Conservation (phyloP, 495 filamentous ascomycete species). For the Lichina pygmaea region DNA sequence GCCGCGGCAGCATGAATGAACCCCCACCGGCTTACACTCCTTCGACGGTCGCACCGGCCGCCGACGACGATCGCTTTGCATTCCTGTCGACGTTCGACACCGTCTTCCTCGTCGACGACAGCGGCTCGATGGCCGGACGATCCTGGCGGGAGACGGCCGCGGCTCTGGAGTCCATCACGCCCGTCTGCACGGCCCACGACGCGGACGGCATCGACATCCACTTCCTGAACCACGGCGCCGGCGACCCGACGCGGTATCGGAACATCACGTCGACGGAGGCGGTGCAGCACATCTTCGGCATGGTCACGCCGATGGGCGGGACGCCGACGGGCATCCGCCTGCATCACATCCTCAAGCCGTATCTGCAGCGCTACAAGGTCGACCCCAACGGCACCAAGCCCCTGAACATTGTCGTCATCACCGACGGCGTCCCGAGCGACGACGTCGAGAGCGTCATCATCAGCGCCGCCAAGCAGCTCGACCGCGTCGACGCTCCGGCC, state of each 20-base stretch:
- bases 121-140: constrained; percentile 53
- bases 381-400: constrained; percentile 32
- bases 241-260: constrained; percentile 19
- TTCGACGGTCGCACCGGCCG: background rate
- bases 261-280: constrained; percentile 24
- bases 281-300: constrained; percentile 39
- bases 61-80: constrained; percentile 39
- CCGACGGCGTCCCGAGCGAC: constrained; percentile 68
- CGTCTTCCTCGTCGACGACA: constrained; percentile 83
- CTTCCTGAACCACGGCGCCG: constrained; percentile 46
- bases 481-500: constrained; percentile 40
- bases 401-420: constrained; percentile 82
- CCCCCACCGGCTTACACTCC: constrained; percentile 1
- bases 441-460: constrained; percentile 52
- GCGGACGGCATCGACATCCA: constrained; percentile 78
- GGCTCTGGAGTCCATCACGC: constrained; percentile 52
- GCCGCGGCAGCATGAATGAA: background rate
- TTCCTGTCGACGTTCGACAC: constrained; percentile 81
- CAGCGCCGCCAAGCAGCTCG: constrained; percentile 37
- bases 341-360: constrained; percentile 44
- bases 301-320: constrained; percentile 30
- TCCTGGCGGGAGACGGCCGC: constrained; percentile 51
- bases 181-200: constrained; percentile 65
- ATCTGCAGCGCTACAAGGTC: constrained; percentile 19
- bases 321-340: constrained; percentile 60